Base-by-base conservation (phyloP, 2,329 filamentous ascomycete species). In the Tolypocladium cylindrosporum region DNA sequence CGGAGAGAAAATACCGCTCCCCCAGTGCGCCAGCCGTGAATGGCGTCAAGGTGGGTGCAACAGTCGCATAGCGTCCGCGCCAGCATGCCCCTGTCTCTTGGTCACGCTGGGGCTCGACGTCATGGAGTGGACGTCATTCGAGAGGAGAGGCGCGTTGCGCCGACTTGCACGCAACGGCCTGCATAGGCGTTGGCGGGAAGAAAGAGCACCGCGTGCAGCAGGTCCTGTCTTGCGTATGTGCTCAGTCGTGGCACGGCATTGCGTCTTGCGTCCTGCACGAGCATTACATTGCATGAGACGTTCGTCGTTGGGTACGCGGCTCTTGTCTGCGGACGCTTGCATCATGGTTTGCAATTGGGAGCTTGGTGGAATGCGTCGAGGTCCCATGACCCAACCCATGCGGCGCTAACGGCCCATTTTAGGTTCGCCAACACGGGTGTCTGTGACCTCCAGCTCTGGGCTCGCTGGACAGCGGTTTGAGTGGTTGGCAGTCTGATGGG, bases 331-430 rank as follows among this genome's bases (percentile, higher is more conserved):
- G 57, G 59, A 50, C 56, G 58, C 58, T 42, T 55, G 57, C 58
- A 57, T 57, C 48, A 42, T 52, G 50, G 48, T 58, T 42, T 6
- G 27, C 27, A 31, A 31, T 31, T 39, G 54, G 31, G 55, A 60
- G 45, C 53, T 59, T 59, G 61, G 59, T 61, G 64, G 62, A 64
- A 64, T 65, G 60, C 58, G 58, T 61, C 54, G 54, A 60, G 66
- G 66, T 69, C 68, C 63, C 67, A 69, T 68, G 68, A 69, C 67
- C 67, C 60, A 59, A 59, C 60, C 58, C 59, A 64, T 64, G 62
- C 64, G 62, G 66, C 66, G 67, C 67, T 67, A 69, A 66, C 57
- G 59, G 53, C 57, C 58, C 59, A 60, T 60, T 61, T 60, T 53
- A 61, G 58, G 56, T 61, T 62, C 60, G 53, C 59, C 54, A 54